Evolutionary conservation across 371 early-diverging fungal species (phyloP).

Genomic region (Mortierella sp.): DNA sequence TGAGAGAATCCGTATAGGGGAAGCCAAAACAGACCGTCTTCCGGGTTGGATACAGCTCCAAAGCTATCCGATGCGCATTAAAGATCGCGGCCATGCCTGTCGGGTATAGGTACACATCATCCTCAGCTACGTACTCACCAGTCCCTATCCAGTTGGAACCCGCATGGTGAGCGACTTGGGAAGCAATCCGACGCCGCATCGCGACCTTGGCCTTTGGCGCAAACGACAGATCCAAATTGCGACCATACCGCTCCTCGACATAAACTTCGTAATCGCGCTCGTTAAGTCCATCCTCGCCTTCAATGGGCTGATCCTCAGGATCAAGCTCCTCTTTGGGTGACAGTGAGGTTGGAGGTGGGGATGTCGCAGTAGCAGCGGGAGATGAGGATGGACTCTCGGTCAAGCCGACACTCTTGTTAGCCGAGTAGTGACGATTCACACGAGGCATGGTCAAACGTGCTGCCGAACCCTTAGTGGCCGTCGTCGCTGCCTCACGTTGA

Average conservation of each 20-base stretch:
- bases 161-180: slow-evolving; percentile 67
- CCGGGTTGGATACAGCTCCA: slow-evolving; percentile 57
- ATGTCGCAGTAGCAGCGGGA: neutral
- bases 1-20: slow-evolving; percentile 94
- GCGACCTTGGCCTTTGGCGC: slow-evolving; percentile 80
- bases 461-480: slow-evolving; percentile 17
- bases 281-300: slow-evolving; percentile 51
- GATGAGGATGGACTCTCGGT: neutral
- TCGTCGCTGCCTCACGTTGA: slow-evolving; percentile 13
- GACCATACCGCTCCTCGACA: slow-evolving; percentile 93
- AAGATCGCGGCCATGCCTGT: slow-evolving; percentile 96
- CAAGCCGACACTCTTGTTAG: neutral
- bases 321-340: slow-evolving; percentile 5
- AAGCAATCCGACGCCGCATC: slow-evolving; percentile 85
- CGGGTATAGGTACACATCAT: slow-evolving; percentile 89
- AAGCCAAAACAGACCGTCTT: slow-evolving; percentile 95
- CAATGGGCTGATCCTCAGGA: slow-evolving; percentile 49
- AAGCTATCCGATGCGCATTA: slow-evolving; percentile 78
- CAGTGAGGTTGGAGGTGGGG: neutral
- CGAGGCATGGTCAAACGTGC: slow-evolving; percentile 24
- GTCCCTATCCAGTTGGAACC: slow-evolving; percentile 26
- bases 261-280: slow-evolving; percentile 64
- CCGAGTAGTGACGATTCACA: slow-evolving; percentile 35
- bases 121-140: slow-evolving; percentile 63
- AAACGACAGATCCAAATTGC: slow-evolving; percentile 80